A percentile compares a stretch with the other conserved stretches of the same genome.
These are phyloP conservation scores for Pneumocystis oryctolagi DNA, from an alignment of 1,139 yeast species.

Conservation along the genomic window DNA sequence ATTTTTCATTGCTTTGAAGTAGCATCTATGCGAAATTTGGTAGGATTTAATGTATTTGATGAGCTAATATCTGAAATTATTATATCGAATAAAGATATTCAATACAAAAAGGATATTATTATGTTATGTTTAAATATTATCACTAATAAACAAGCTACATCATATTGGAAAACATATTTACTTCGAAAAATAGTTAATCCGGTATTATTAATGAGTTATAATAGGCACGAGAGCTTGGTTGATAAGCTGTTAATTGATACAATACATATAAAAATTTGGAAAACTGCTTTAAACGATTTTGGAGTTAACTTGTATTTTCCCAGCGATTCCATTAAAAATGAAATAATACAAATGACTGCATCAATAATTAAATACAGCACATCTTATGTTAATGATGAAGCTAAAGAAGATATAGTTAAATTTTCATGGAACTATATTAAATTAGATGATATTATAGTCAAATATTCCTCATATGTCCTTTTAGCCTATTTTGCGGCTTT, in stretches of 20 bases:
- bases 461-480: constrained; percentile 84
- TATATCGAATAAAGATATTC: not conserved
- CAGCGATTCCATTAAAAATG: constrained; percentile 61
- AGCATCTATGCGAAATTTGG: not conserved
- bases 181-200: constrained; percentile 8
- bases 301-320: constrained; percentile 52
- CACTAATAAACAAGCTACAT: constrained; percentile 24
- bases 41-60: not conserved
- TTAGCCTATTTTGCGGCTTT: constrained; percentile 76
- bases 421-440: constrained; percentile 91
- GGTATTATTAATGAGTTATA: constrained; percentile 4
- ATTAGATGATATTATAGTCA: constrained; percentile 74
- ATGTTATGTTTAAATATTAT: constrained; percentile 24
- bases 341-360: constrained; percentile 68
- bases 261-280: constrained; percentile 59
- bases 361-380: constrained; percentile 51
- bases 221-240: constrained; percentile 4
- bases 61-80: not conserved
- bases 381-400: constrained; percentile 43
- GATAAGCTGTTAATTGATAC: constrained; percentile 41
- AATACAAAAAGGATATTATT: constrained; percentile 13
- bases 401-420: constrained; percentile 73
- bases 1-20: not conserved
- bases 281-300: constrained; percentile 24
- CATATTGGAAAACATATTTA: constrained; percentile 4